Evolutionary conservation across 192 early-diverging fungal species (phyloP).

Genomic region (Coemansia sp.): DNA sequence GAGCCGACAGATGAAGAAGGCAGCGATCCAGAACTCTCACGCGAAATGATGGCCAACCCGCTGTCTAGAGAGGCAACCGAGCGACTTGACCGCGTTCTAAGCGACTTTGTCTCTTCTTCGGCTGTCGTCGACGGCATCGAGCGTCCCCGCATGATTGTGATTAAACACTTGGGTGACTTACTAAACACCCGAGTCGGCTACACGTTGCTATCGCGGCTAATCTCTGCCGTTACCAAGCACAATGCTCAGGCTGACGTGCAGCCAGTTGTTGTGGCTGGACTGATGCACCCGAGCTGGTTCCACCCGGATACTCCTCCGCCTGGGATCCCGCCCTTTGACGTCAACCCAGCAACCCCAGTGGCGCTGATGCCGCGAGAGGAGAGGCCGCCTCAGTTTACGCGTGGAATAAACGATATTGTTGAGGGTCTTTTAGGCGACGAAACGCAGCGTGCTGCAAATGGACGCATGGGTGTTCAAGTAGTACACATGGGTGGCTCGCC

Average conservation of each 20-base stretch:
- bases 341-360: constrained; percentile 44
- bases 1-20: constrained; percentile 23
- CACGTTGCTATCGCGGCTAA: constrained; percentile 47
- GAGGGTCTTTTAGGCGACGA: constrained; percentile 23
- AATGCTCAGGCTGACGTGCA: constrained; percentile 11
- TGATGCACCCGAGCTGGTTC: constrained; percentile 55
- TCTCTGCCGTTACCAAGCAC: constrained; percentile 18
- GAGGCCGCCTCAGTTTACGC: constrained; percentile 6
- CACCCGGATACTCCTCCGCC: constrained; percentile 44
- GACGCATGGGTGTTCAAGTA: constrained; percentile 30
- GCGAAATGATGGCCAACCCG: constrained; percentile 55
- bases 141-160: constrained; percentile 35
- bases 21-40: constrained; percentile 42
- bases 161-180: constrained; percentile 55
- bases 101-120: constrained; percentile 26
- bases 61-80: constrained; percentile 37
- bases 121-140: constrained; percentile 5
- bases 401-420: constrained; percentile 23
- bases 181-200: constrained; percentile 55
- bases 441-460: constrained; percentile 11
- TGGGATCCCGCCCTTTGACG: constrained; percentile 51
- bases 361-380: constrained; percentile 40
- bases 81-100: constrained; percentile 32
- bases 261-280: constrained; percentile 36
- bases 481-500: constrained; percentile 29